Percentiles rank a stretch among this genome's conserved stretches.
Evolutionary conservation across 352 stramenopile species (phyloP).

Genomic region (Vaucheria bursata): DNA sequence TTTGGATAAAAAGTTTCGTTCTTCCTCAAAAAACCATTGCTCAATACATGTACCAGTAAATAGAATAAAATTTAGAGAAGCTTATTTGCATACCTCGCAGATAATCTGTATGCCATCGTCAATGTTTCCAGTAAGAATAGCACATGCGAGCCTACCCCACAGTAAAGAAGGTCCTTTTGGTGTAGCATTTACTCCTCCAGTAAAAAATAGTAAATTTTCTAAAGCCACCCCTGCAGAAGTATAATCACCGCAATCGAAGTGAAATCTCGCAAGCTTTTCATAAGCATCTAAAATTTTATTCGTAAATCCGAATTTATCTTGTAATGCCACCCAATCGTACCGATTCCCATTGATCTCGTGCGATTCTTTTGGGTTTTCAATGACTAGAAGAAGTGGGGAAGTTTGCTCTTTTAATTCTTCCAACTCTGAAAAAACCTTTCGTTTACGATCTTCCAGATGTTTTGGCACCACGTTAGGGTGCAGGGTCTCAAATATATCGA

Average conservation of each 20-base stretch:
- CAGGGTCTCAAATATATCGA: slow-evolving; percentile 77
- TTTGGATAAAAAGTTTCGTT: too few species aligned
- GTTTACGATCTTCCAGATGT: slow-evolving; percentile 36
- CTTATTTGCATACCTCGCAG: too few species aligned
- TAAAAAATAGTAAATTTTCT: slow-evolving; percentile 35
- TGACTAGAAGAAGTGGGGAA: slow-evolving; percentile 16
- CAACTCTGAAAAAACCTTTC: slow-evolving; percentile 29
- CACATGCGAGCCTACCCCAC: slow-evolving; percentile 73
- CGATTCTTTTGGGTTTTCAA: slow-evolving; percentile 24
- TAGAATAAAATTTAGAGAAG: too few species aligned
- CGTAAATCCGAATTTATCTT: slow-evolving; percentile 22
- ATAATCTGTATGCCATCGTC: slow-evolving; percentile 62
- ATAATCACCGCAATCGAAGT: slow-evolving; percentile 85
- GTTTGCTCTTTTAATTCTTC: slow-evolving; percentile 35
- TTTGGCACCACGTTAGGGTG: slow-evolving; percentile 46
- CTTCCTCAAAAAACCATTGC: too few species aligned
- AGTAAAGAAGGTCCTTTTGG: slow-evolving; percentile 52
- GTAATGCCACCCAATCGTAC: slow-evolving; percentile 42
- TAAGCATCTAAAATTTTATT: slow-evolving; percentile 50
- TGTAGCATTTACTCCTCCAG: slow-evolving; percentile 8
- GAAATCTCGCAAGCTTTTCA: slow-evolving; percentile 80
- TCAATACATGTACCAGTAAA: too few species aligned
- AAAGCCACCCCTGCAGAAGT: slow-evolving; percentile 74
- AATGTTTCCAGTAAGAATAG: slow-evolving; percentile 78
- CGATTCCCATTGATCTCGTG: slow-evolving; percentile 33